Evolutionary conservation across 805 yeast species (phyloP).

Genomic region (Ogataea degrootiae): DNA sequence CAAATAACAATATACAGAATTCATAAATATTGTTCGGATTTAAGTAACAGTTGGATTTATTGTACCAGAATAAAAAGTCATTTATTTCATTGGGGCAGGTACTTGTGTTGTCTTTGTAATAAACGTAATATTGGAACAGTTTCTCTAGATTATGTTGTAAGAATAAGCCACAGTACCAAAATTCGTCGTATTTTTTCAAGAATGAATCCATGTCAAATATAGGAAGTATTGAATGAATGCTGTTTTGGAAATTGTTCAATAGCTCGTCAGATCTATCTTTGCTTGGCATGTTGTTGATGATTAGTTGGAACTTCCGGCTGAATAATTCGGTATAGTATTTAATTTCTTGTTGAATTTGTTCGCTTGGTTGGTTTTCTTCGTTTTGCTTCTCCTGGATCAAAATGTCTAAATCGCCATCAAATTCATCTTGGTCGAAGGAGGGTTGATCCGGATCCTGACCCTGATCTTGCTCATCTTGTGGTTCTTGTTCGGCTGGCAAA

Average conservation of each 20-base stretch:
- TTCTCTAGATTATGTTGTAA: conserved; percentile 18
- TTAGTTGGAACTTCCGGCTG: conserved; percentile 34
- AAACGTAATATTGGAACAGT: conserved; percentile 12
- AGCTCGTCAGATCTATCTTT: conserved; percentile 46
- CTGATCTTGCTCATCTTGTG: background rate
- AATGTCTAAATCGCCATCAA: conserved; percentile 11
- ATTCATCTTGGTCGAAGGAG: conserved; percentile 3
- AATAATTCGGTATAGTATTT: background rate
- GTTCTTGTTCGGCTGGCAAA: background rate
- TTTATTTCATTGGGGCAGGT: conserved; percentile 13
- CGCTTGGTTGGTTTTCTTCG: conserved; percentile 2
- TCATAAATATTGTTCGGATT: conserved; percentile 17
- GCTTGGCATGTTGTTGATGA: conserved; percentile 34
- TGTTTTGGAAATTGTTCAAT: conserved; percentile 41
- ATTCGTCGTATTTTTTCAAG: conserved; percentile 35
- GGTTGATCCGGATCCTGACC: background rate
- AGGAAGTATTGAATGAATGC: conserved; percentile 55
- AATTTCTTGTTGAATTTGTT: background rate
- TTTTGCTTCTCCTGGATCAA: background rate
- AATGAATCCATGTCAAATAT: conserved; percentile 45
- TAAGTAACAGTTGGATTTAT: conserved; percentile 25
- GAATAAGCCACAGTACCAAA: conserved; percentile 39
- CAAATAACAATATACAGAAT: conserved; percentile 17
- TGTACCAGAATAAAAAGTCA: conserved; percentile 41
- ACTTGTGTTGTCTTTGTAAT: conserved; percentile 5